Conservation (phyloP, 345 rosid genomes). For the Hibiscus syriacus region DNA sequence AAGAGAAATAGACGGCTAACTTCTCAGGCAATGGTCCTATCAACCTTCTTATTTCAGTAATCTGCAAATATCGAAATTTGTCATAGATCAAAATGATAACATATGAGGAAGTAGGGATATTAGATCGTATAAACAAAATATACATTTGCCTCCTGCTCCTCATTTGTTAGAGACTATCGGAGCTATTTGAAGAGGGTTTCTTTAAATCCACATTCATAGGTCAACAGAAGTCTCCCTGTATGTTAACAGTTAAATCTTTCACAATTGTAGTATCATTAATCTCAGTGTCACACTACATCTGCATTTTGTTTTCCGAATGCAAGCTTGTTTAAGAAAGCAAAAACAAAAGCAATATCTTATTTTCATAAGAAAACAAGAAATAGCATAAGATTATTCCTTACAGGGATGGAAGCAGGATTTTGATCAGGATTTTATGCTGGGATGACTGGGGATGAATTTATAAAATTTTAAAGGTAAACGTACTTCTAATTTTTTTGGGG, state of each 20-base stretch:
- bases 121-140: neutral
- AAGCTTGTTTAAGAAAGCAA: slow-evolving; percentile 1
- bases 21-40: slow-evolving; percentile 59
- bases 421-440: slow-evolving; percentile 95
- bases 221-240: slow-evolving; percentile 19
- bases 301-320: neutral
- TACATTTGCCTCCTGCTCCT: slow-evolving; percentile 77
- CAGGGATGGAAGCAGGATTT: slow-evolving; percentile 42
- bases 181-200: slow-evolving; percentile 52
- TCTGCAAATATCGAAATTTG: slow-evolving; percentile 29
- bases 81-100: neutral
- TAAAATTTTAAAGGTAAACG: no score
- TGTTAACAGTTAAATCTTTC: slow-evolving; percentile 7
- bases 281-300: neutral
- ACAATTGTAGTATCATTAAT: slow-evolving; percentile 5
- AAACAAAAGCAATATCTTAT: neutral
- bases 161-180: slow-evolving; percentile 38
- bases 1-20: slow-evolving; percentile 57
- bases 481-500: no score
- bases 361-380: neutral
- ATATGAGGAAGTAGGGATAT: neutral
- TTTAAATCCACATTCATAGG: slow-evolving; percentile 43
- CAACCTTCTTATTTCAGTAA: slow-evolving; percentile 54
- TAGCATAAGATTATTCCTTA: no score
- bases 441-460: no score